These are phyloP conservation scores for Russula earlei DNA, from an alignment of 768 basidiomycete genomes.

Conservation along the genomic window DNA sequence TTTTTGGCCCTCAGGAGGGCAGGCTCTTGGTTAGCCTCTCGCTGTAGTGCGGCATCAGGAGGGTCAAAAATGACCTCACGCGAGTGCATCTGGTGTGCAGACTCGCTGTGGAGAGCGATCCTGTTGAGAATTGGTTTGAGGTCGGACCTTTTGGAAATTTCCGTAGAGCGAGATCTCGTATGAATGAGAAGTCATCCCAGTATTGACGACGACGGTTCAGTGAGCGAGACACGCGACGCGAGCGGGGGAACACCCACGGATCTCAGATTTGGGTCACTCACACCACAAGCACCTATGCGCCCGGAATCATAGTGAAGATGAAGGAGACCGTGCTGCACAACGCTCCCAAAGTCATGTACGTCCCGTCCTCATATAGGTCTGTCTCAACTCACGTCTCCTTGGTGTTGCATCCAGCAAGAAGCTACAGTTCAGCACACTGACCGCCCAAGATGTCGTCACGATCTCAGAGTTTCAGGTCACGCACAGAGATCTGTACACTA, in stretches of 20 bases:
- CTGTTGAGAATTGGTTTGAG: slow-evolving; percentile 71
- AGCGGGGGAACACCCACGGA: not conserved
- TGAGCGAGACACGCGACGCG: not conserved
- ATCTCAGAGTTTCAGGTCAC: slow-evolving; percentile 96
- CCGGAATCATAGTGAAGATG: slow-evolving; percentile 4
- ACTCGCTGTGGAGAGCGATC: slow-evolving; percentile 74
- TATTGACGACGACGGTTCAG: not conserved
- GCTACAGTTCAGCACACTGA: slow-evolving; percentile 90
- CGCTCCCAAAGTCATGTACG: slow-evolving; percentile 17
- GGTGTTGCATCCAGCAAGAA: slow-evolving; percentile 57
- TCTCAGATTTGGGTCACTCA: slow-evolving; percentile 1
- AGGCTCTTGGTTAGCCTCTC: slow-evolving; percentile 55
- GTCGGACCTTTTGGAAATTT: slow-evolving; percentile 70
- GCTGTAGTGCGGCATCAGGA: slow-evolving; percentile 51
- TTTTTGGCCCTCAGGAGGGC: slow-evolving; percentile 64
- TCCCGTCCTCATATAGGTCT: not conserved
- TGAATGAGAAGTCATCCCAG: slow-evolving; percentile 35
- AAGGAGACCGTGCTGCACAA: slow-evolving; percentile 16
- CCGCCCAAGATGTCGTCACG: slow-evolving; percentile 90
- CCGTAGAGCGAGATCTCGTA: slow-evolving; percentile 81
- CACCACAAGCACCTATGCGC: not conserved
- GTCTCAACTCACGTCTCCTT: not conserved
- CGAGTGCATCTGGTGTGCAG: slow-evolving; percentile 60
- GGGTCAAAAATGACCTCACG: slow-evolving; percentile 81
- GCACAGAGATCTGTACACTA: slow-evolving; percentile 83